These are phyloP conservation scores for Neofusicoccum ribis DNA, from an alignment of 2,329 filamentous ascomycete genomes.

Conservation along the genomic window DNA sequence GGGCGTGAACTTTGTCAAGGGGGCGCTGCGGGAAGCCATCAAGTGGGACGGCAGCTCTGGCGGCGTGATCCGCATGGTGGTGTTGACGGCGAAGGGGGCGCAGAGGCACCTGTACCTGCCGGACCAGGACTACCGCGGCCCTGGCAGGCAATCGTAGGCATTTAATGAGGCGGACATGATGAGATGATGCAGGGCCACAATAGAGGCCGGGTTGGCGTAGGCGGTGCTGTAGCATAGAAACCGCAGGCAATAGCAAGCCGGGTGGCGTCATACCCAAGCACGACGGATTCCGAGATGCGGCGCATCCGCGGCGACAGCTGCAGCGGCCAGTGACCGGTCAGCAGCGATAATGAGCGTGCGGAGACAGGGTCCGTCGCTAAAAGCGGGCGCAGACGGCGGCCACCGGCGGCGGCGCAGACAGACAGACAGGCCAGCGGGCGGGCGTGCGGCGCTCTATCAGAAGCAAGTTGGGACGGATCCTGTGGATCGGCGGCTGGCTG, in stretches of 20 bases:
- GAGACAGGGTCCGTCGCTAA: neutral
- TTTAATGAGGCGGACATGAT: neutral
- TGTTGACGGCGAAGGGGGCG: conserved; percentile 85
- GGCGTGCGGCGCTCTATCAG: neutral
- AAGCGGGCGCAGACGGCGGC: neutral
- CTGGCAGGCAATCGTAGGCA: conserved; percentile 51
- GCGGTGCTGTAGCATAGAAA: conserved; percentile 13
- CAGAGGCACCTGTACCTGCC: conserved; percentile 94
- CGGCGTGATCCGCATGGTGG: conserved; percentile 97
- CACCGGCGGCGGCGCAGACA: too few relatives aligned
- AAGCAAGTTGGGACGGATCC: neutral
- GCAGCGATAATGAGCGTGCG: neutral
- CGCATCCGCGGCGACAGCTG: conserved; percentile 12
- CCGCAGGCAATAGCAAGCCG: conserved; percentile 15
- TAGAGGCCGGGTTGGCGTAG: conserved; percentile 12
- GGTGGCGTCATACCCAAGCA: conserved; percentile 13
- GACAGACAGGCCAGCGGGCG: too few relatives aligned
- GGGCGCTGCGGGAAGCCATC: conserved; percentile 87
- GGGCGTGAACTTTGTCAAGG: conserved; percentile 90
- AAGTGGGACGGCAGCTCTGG: conserved; percentile 99
- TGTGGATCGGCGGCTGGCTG: conserved; percentile 7
- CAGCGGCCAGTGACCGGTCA: conserved; percentile 18
- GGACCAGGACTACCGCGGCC: conserved; percentile 78
- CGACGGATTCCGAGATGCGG: neutral
- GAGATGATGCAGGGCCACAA: neutral